Evolutionary conservation across 345 rosid genomes (phyloP).

Genomic region (Salix caprea): DNA sequence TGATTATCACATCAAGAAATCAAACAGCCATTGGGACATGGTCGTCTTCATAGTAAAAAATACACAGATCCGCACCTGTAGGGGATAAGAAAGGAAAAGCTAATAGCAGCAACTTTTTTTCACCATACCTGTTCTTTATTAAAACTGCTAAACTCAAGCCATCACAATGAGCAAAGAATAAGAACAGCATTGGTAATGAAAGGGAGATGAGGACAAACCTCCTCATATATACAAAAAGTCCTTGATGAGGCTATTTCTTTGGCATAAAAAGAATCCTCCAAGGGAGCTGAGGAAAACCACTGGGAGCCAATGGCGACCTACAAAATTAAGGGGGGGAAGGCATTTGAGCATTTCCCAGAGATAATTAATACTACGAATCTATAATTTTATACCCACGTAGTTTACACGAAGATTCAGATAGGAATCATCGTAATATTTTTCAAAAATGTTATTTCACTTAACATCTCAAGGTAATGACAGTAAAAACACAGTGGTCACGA

Average conservation of each 20-base stretch:
- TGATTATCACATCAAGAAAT: background rate
- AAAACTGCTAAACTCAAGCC: background rate
- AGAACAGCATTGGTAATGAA: background rate
- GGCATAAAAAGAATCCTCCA: slow-evolving; percentile 39
- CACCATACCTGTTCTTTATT: no score
- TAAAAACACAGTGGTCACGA: no score
- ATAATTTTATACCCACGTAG: no score
- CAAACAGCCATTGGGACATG: background rate
- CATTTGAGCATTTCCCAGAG: background rate
- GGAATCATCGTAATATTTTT: no score
- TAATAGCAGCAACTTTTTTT: no score
- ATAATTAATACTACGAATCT: background rate
- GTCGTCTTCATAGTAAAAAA: no score
- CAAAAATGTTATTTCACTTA: no score
- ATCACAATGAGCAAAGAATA: background rate
- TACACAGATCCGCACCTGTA: no score
- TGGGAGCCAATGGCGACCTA: slow-evolving; percentile 71
- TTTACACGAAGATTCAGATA: no score
- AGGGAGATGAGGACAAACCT: slow-evolving; percentile 42
- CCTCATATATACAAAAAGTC: slow-evolving; percentile 80
- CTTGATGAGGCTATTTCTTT: slow-evolving; percentile 62
- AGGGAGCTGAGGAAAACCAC: slow-evolving; percentile 64
- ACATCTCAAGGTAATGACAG: no score
- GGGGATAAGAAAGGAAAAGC: no score
- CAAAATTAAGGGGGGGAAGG: slow-evolving; percentile 22